phyloP scores from a whole-genome alignment of 371 early-diverging fungal genomes.

The Globomyces sp. region DNA sequence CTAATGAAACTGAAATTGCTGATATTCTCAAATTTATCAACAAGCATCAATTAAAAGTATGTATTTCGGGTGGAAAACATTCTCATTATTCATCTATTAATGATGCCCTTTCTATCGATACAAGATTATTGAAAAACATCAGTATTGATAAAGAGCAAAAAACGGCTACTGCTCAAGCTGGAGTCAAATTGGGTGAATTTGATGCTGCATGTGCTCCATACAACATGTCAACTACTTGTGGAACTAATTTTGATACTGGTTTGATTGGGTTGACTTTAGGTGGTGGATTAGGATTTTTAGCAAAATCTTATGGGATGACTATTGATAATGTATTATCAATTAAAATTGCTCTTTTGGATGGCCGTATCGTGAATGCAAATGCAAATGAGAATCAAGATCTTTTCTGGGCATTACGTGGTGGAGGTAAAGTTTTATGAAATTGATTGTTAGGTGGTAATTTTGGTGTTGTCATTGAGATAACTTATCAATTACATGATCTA shows the following conservation, averaged over 20 bases:
- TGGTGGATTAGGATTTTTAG: conserved; percentile 49
- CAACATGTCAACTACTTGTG: background rate
- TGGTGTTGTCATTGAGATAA: conserved; percentile 51
- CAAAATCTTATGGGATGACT: conserved; percentile 44
- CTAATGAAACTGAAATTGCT: background rate
- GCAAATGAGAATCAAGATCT: conserved; percentile 48
- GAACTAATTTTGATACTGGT: conserved; percentile 9
- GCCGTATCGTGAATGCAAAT: conserved; percentile 45
- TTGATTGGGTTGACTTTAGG: conserved; percentile 17
- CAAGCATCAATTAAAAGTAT: background rate
- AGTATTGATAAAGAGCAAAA: background rate
- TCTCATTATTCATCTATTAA: background rate
- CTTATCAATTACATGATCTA: no score
- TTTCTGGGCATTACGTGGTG: conserved; percentile 64
- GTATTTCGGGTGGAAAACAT: background rate
- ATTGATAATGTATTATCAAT: conserved; percentile 53
- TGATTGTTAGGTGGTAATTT: conserved; percentile 35
- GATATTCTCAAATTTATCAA: background rate
- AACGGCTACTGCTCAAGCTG: background rate
- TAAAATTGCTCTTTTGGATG: conserved; percentile 50
- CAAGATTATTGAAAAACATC: background rate
- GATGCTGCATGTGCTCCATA: background rate
- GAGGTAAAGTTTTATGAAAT: conserved; percentile 31
- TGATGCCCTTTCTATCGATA: background rate
- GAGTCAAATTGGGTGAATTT: conserved; percentile 11